Conservation (phyloP, 163 green algal species). For the Smithsoniella earleae region DNA sequence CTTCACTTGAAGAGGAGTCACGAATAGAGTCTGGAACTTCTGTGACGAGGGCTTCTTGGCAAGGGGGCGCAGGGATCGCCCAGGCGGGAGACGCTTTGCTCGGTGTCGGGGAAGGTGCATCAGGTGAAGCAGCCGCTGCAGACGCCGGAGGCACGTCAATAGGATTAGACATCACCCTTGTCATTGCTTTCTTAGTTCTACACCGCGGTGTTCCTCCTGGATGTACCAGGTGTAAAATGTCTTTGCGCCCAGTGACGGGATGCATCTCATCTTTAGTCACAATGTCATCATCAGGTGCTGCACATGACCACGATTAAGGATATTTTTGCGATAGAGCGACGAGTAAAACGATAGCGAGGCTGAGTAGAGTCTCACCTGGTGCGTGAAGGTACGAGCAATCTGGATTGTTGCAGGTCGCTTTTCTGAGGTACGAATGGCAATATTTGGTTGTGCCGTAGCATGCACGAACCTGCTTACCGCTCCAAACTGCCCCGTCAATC, state of each 20-base stretch:
- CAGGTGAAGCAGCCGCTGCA: background rate
- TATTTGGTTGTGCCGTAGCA: constrained; percentile 95
- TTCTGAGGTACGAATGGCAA: constrained; percentile 86
- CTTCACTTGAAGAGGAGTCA: background rate
- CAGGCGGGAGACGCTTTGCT: constrained; percentile 5
- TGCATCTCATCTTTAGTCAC: constrained; percentile 30
- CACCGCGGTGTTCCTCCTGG: constrained; percentile 2
- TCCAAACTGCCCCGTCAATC: constrained; percentile 66
- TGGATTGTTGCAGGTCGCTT: constrained; percentile 72
- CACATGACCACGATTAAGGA: too few relatives aligned
- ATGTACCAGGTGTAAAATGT: constrained; percentile 21
- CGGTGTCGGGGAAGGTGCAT: background rate
- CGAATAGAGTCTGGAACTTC: background rate
- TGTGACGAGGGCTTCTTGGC: background rate
- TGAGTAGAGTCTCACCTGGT: constrained; percentile 55
- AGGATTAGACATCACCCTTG: background rate
- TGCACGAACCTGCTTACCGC: constrained; percentile 56
- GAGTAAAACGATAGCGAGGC: too few relatives aligned
- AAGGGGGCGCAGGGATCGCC: constrained; percentile 3
- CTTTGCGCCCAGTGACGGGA: constrained; percentile 11
- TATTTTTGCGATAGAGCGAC: too few relatives aligned
- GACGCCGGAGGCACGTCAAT: background rate
- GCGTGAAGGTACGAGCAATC: constrained; percentile 94
- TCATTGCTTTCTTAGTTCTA: background rate
- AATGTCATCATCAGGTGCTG: constrained; percentile 26